Evolutionary conservation across 495 filamentous ascomycete species (phyloP), one percentile per base, ranked within the genome.

Genomic region (Lichenothelia convexa): DNA sequence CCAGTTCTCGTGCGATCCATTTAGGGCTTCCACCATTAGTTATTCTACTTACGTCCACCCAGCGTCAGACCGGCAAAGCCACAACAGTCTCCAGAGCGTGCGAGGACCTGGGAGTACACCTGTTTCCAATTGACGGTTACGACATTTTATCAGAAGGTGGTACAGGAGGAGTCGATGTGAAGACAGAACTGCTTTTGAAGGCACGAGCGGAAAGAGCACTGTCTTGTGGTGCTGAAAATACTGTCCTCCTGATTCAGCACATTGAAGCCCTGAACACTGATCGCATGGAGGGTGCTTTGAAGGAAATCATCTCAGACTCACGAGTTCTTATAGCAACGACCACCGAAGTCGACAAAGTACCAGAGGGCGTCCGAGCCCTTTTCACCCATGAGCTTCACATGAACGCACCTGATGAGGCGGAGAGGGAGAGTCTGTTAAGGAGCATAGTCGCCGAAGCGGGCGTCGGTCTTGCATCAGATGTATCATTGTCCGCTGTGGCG

Each of bases 321-420:
- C 63, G 87, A 34, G 80, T 93, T 7, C 55, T 97, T 21, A 71
- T 95, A 42, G 89, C 85, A 8, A 97, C 89, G 3, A 93, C 87
- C 1, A 92, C 81, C 3, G 85, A 94, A 48, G 73, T 94, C 4
- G 91, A 93, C 42, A 86, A 94, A 46, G 68, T 97, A 5, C 78
- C 84, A 0, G 86, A 94, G 41, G 82, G 78, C 3, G 73, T 94
- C 15, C 70, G 89, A 24, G 80, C 80, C 16, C 65, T 95, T 12
- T 94, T 97, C 55, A 93, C 81, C 0, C 91, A 97, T 40, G 89
- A 97, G 55, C 70, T 97, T 33, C 91, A 95, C 55, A 78, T 95
- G 65, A 69, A 63, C 38, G 91, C 89, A 0, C 89, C 89, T 0
- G 86, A 94, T 47, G 89, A 97, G 51, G 75, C 72, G 13, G 91